Conservation (phyloP, 129 eudicot species). For the Artemisia argyi region DNA sequence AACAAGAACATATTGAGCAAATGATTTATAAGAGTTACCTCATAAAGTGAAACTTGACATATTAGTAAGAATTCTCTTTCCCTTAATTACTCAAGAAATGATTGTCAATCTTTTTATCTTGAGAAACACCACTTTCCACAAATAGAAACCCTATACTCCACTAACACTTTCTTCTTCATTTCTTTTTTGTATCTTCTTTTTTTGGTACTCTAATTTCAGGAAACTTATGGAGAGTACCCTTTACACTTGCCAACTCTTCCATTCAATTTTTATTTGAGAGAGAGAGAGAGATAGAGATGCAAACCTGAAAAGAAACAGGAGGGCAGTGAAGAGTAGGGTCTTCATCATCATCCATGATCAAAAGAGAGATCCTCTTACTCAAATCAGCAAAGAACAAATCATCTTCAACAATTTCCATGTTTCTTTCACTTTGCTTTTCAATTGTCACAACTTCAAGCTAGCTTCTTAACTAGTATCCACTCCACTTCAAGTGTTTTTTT, state of each 20-base stretch:
- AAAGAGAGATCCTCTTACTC: conserved; percentile 80
- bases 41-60: conserved; percentile 3
- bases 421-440: conserved; percentile 12
- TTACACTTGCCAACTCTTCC: too few relatives aligned
- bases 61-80: conserved; percentile 1
- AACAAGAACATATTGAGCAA: conserved; percentile 3
- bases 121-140: conserved; percentile 16
- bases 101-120: background rate
- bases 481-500: conserved; percentile 25
- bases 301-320: conserved; percentile 69
- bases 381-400: conserved; percentile 87
- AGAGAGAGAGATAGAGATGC: conserved; percentile 14
- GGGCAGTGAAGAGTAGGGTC: conserved; percentile 46
- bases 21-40: background rate
- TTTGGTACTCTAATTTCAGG: too few relatives aligned
- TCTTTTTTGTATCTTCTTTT: background rate
- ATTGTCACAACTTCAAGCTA: conserved; percentile 10
- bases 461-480: background rate
- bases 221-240: too few relatives aligned
- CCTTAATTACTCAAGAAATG: background rate
- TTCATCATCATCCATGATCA: conserved; percentile 90
- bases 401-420: conserved; percentile 81
- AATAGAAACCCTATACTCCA: conserved; percentile 10
- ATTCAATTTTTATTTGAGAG: background rate
- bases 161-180: conserved; percentile 6